Conservation (phyloP, 352 stramenopile species). For the Sclerospora graminicola region DNA sequence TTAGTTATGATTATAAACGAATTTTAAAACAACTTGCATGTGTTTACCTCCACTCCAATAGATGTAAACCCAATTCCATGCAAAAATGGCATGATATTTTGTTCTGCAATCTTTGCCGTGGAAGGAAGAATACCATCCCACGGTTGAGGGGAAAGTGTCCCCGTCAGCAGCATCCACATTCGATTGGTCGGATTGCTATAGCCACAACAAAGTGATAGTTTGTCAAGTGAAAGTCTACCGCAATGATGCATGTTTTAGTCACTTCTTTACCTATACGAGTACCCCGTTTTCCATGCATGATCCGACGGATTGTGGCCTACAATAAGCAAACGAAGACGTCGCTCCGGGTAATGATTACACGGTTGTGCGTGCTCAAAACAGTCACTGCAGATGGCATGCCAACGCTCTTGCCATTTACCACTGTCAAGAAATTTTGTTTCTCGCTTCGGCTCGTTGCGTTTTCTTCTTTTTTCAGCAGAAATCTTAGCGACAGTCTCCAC, state of each 20-base stretch:
- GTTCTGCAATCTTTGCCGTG: conserved; percentile 42
- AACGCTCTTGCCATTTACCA: conserved; percentile 75
- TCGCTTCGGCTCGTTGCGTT: not conserved
- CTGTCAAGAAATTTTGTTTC: not conserved
- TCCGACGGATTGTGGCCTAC: conserved; percentile 86
- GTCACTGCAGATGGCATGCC: conserved; percentile 58
- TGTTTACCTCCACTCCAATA: conserved; percentile 65
- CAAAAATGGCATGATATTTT: conserved; percentile 59
- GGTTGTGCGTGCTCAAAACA: conserved; percentile 43
- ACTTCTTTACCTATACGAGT: conserved; percentile 48
- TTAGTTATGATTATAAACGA: not conserved
- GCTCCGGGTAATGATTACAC: conserved; percentile 59
- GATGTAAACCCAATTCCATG: conserved; percentile 74
- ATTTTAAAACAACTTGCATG: not conserved
- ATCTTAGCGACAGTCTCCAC: not conserved
- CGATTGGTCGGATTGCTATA: conserved; percentile 80
- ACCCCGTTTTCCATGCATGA: conserved; percentile 76
- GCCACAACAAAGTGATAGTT: not conserved
- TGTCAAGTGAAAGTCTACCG: not conserved
- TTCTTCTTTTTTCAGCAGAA: conserved; percentile 7
- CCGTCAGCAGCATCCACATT: conserved; percentile 82
- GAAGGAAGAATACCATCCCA: conserved; percentile 58
- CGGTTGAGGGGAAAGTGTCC: conserved; percentile 34
- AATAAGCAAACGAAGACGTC: conserved; percentile 66
- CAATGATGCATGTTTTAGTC: not conserved